A percentile compares a stretch with the other conserved stretches of the same genome.
Evolutionary conservation across 176 grass and related monocot species (phyloP).

Genomic region (Hordeum marinum): DNA sequence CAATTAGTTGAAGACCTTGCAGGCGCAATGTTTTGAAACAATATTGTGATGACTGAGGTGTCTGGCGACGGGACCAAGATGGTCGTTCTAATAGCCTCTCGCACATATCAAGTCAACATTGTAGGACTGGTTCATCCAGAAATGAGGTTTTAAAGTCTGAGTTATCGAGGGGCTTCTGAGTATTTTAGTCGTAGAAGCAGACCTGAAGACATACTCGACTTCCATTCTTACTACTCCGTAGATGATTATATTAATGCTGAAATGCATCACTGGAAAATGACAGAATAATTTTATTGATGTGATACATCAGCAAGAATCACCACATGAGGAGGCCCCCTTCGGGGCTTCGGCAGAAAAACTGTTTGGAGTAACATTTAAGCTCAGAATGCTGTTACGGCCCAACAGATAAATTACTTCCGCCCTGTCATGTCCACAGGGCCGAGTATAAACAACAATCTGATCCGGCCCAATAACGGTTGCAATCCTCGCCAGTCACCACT

Average conservation of each 20-base stretch:
- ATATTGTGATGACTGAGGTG: background rate
- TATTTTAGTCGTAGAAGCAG: background rate
- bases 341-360: too few relatives aligned
- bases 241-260: background rate
- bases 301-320: conserved; percentile 33
- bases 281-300: background rate
- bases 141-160: background rate
- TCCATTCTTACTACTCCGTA: background rate
- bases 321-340: conserved; percentile 26
- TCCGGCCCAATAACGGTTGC: background rate
- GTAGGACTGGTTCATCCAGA: background rate
- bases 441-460: too few relatives aligned
- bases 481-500: background rate
- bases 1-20: background rate
- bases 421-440: too few relatives aligned
- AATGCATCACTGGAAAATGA: background rate
- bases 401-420: too few relatives aligned
- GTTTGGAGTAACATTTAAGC: too few relatives aligned
- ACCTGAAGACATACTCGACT: background rate
- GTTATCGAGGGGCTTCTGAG: background rate
- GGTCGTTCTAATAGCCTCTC: background rate
- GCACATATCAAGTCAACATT: background rate
- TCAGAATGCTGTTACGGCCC: too few relatives aligned
- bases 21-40: background rate
- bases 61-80: background rate